These are phyloP conservation scores for Talaromyces sp. DNA, from an alignment of 2,329 filamentous ascomycete genomes.

Conservation along the genomic window DNA sequence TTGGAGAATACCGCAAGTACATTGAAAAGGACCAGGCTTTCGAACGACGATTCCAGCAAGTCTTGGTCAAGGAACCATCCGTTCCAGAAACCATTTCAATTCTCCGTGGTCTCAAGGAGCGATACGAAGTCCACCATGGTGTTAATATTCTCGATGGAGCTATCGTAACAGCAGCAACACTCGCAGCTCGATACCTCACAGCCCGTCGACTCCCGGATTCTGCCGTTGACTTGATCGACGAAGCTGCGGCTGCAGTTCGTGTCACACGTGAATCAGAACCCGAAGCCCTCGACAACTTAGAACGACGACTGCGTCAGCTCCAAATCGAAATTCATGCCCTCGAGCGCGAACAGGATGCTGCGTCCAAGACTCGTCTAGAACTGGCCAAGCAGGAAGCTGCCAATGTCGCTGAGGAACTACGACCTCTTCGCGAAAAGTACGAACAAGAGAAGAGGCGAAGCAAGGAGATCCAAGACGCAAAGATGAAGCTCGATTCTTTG, in stretches of 20 bases:
- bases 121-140: constrained; percentile 97
- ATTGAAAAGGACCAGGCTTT: constrained; percentile 98
- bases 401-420: constrained; percentile 89
- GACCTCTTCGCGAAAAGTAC: constrained; percentile 91
- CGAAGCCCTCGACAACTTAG: constrained; percentile 90
- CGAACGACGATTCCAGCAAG: constrained; percentile 97
- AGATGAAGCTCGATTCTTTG: constrained; percentile 88
- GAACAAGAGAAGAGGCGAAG: constrained; percentile 87
- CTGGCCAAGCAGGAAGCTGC: constrained; percentile 86
- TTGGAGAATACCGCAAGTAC: constrained; percentile 95
- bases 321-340: constrained; percentile 97
- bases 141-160: constrained; percentile 94
- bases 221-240: constrained; percentile 92
- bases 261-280: constrained; percentile 95
- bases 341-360: constrained; percentile 89
- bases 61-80: constrained; percentile 89
- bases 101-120: constrained; percentile 95
- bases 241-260: constrained; percentile 92
- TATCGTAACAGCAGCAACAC: constrained; percentile 83
- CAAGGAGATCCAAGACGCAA: constrained; percentile 88
- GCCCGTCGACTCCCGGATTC: constrained; percentile 89
- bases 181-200: constrained; percentile 91
- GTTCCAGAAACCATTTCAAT: constrained; percentile 93
- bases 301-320: constrained; percentile 82
- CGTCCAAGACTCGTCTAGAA: constrained; percentile 76